Conservation (phyloP, 2,329 filamentous ascomycete genomes). For the Monilinia laxa region DNA sequence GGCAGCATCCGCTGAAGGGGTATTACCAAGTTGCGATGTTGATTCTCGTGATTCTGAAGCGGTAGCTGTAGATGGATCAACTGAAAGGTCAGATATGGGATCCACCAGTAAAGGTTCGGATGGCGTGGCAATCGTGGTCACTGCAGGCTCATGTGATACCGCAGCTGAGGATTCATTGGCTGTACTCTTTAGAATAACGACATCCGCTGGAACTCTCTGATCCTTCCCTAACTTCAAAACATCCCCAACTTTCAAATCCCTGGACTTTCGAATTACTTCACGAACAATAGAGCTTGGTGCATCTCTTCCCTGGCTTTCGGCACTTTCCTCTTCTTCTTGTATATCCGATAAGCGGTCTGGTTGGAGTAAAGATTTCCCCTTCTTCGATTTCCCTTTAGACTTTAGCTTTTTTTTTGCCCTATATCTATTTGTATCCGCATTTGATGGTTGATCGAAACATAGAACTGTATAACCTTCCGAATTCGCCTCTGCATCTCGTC, state of each 20-base stretch:
- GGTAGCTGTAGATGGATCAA: constrained; percentile 32
- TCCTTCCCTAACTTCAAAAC: constrained; percentile 92
- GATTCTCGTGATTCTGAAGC: constrained; percentile 31
- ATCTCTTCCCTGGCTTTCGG: constrained; percentile 46
- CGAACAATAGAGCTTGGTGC: constrained; percentile 53
- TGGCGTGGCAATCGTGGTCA: neutral
- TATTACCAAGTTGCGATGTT: constrained; percentile 34
- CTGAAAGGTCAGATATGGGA: constrained; percentile 37
- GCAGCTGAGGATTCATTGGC: constrained; percentile 52
- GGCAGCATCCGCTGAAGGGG: constrained; percentile 36
- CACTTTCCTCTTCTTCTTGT: constrained; percentile 64
- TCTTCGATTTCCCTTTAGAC: constrained; percentile 46
- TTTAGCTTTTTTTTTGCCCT: constrained; percentile 49
- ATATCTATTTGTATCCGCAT: constrained; percentile 38
- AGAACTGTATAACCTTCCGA: constrained; percentile 83
- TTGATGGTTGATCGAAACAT: constrained; percentile 61
- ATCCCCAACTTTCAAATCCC: constrained; percentile 89
- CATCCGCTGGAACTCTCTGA: constrained; percentile 89
- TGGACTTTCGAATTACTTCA: constrained; percentile 77
- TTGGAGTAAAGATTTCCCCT: constrained; percentile 40
- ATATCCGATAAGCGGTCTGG: constrained; percentile 60
- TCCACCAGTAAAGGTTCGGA: constrained; percentile 36
- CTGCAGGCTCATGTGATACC: constrained; percentile 24
- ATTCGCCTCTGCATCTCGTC: constrained; percentile 90
- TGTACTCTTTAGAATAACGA: constrained; percentile 85